phyloP scores from a whole-genome alignment of 164 flowering plant genomes.

The Protea cynaroides region DNA sequence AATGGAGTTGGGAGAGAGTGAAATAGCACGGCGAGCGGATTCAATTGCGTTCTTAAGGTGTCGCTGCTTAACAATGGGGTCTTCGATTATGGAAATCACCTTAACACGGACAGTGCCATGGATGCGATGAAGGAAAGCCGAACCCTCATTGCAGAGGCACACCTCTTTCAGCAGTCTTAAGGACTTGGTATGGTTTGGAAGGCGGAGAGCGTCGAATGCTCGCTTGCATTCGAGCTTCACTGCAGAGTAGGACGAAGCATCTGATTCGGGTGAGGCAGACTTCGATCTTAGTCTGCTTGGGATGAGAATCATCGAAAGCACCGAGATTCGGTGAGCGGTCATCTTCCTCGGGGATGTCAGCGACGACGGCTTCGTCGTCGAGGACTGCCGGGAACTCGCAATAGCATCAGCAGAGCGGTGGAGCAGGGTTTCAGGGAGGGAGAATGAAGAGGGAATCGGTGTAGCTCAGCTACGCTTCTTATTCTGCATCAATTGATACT shows the following conservation, averaged over 20 bases:
- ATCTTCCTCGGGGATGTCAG: slow-evolving; percentile 2
- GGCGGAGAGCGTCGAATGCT: slow-evolving; percentile 63
- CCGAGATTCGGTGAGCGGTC: slow-evolving; percentile 4
- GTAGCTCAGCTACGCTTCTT: too few species aligned
- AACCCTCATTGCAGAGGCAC: slow-evolving; percentile 30
- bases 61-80: slow-evolving; percentile 57
- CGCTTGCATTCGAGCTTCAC: slow-evolving; percentile 80
- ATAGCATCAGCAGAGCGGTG: slow-evolving; percentile 25
- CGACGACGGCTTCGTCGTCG: slow-evolving; percentile 3
- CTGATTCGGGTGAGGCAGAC: slow-evolving; percentile 4
- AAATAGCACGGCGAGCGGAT: slow-evolving; percentile 55
- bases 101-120: slow-evolving; percentile 76
- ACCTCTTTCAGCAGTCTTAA: slow-evolving; percentile 78
- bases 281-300: slow-evolving; percentile 10
- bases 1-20: slow-evolving; percentile 67
- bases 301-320: not conserved
- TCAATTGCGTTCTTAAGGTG: slow-evolving; percentile 65
- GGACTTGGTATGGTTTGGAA: slow-evolving; percentile 87
- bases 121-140: slow-evolving; percentile 63
- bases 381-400: not conserved
- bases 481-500: too few species aligned
- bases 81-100: slow-evolving; percentile 66
- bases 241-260: slow-evolving; percentile 24
- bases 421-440: slow-evolving; percentile 37
- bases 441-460: too few species aligned